Evolutionary conservation across 2,329 filamentous ascomycete genomes (phyloP).

Genomic region (Graphiopsis chlorocephala): DNA sequence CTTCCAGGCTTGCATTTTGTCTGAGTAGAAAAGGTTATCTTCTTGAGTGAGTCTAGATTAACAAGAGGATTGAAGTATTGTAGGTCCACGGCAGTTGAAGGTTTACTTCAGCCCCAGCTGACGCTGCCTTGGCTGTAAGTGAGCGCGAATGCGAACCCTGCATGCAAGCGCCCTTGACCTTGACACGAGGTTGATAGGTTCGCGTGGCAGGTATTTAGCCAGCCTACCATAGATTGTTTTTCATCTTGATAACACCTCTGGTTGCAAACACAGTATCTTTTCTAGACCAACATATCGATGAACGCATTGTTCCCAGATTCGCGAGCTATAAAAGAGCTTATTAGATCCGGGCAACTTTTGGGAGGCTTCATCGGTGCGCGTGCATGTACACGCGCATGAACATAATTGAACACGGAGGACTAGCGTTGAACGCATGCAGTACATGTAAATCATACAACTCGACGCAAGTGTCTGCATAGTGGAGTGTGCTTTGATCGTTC

Average conservation of each 20-base stretch:
- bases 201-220: neutral
- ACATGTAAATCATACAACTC: too few species aligned
- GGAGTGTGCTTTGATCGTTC: neutral
- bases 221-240: neutral
- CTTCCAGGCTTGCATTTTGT: conserved; percentile 13
- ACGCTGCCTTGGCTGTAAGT: neutral
- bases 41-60: neutral
- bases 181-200: neutral
- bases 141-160: neutral
- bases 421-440: too few species aligned
- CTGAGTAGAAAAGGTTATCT: neutral
- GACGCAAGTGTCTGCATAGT: too few species aligned
- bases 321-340: neutral
- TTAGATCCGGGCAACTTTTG: neutral
- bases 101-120: neutral
- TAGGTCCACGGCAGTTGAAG: neutral
- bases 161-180: neutral
- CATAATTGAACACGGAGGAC: too few species aligned
- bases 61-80: neutral
- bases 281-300: neutral
- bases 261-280: neutral
- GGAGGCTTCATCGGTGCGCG: too few species aligned
- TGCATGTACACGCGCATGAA: too few species aligned
- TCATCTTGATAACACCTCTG: neutral
- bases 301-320: neutral